Evolutionary conservation across 179 eudicot genomes (phyloP), one percentile per base, ranked within the genome.

Genomic region (Actinidia chinensis): DNA sequence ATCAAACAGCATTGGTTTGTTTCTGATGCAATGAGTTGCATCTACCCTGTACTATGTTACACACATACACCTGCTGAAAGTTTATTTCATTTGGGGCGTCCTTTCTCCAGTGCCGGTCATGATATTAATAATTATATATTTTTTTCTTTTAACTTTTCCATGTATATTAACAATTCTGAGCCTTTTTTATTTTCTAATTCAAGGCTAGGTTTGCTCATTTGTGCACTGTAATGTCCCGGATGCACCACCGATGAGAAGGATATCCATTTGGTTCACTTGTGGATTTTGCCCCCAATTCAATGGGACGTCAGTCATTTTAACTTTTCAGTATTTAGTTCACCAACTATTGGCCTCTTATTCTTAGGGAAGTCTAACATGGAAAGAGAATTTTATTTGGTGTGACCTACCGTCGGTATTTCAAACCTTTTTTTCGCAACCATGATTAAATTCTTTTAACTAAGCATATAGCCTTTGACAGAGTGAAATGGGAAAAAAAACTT

Each of bases 171-270:
- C 6, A 65, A 68, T 48, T 8, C 18, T 76, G 68, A 48, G 28
- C 67, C 58, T 51, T 71, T 71, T 44, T 23, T 13, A 44, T 67
- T 76, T 54, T 84, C 15, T 82, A 23, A 64, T 78, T 69, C 33
- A 84, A 95, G 99, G 96, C 99, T 76, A 91, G 97, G 76, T 96
- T 91, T 86, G 99, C 96, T 77, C 97, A 96, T 84, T 77, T 96
- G 84, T 94, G 99, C 82, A 96, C 98, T 22, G 90, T 87, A 75
- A 96, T 94, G 99, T 91, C 99, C 25, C 92, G 88, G 72, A 94
- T 96, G 99, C 99, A 96, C 82, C 99, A 96, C 73, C 91, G 99
- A 68, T 80, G 99, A 72, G 91, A 91, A 84, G 99, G 99, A 50
- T 96, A 96, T 73, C 99, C 99, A 40, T 96, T 96, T 80, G 99